These are phyloP conservation scores for Suhomyces anneliseae DNA, from an alignment of 1,139 yeast species.

Conservation along the genomic window DNA sequence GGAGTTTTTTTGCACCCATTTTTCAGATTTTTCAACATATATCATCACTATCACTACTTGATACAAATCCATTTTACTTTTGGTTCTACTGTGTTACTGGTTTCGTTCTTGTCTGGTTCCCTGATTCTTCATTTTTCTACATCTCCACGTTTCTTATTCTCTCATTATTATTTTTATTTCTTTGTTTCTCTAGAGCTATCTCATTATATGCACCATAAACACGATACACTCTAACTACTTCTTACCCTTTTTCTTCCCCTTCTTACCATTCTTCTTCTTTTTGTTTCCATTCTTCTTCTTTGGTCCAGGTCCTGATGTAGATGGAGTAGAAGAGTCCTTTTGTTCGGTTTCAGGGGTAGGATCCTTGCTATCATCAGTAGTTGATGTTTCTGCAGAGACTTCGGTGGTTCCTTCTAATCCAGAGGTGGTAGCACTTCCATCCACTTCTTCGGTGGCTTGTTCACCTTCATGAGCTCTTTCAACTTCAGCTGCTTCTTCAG, in stretches of 20 bases:
- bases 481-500: neutral
- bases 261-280: constrained; percentile 12
- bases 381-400: neutral
- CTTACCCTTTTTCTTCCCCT: constrained; percentile 10
- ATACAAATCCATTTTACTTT: too few relatives aligned
- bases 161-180: too few relatives aligned
- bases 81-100: too few relatives aligned
- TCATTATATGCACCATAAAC: neutral
- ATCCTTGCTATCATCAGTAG: constrained; percentile 2
- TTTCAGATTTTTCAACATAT: too few relatives aligned
- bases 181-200: neutral
- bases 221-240: neutral
- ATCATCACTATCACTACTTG: too few relatives aligned
- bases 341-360: constrained; percentile 8
- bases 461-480: neutral
- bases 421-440: neutral
- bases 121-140: too few relatives aligned
- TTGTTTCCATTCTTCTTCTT: constrained; percentile 8
- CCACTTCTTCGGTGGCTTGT: neutral
- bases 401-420: neutral
- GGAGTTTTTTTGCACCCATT: too few relatives aligned
- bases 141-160: too few relatives aligned
- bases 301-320: neutral
- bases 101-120: too few relatives aligned
- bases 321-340: neutral